Evolutionary conservation across 495 filamentous ascomycete species (phyloP).

Genomic region (Lichenothelia convexa): DNA sequence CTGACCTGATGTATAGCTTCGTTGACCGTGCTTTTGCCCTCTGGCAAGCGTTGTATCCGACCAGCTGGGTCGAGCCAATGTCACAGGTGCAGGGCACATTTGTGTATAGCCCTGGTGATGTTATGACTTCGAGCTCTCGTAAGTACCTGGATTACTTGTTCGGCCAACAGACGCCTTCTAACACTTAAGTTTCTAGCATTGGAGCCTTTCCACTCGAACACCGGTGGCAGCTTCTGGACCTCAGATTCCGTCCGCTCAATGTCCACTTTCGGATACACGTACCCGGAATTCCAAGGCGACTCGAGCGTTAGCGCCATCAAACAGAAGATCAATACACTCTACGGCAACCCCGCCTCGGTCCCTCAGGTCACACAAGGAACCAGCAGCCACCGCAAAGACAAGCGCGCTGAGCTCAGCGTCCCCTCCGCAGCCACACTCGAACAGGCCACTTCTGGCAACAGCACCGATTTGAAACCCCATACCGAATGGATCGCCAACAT

Average conservation of each 20-base stretch:
- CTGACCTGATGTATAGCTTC: slow-evolving; percentile 28
- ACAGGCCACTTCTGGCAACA: neutral
- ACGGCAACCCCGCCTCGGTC: slow-evolving; percentile 20
- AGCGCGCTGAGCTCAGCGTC: neutral
- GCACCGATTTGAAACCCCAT: slow-evolving; percentile 15
- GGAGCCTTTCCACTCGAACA: slow-evolving; percentile 25
- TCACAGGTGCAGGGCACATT: slow-evolving; percentile 30
- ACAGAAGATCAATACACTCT: slow-evolving; percentile 33
- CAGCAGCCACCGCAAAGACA: neutral
- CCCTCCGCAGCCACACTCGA: neutral
- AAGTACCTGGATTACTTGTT: no score
- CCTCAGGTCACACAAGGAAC: neutral
- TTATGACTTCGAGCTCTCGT: slow-evolving; percentile 18
- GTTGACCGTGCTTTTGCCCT: slow-evolving; percentile 53
- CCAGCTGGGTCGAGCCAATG: slow-evolving; percentile 34
- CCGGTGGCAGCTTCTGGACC: slow-evolving; percentile 22
- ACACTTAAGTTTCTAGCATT: slow-evolving; percentile 17
- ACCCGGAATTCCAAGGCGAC: slow-evolving; percentile 30
- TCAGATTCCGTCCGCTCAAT: slow-evolving; percentile 16
- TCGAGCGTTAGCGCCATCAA: slow-evolving; percentile 22
- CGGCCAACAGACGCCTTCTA: no score
- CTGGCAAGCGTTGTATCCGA: slow-evolving; percentile 50
- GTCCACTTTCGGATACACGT: slow-evolving; percentile 38
- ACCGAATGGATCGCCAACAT: slow-evolving; percentile 46
- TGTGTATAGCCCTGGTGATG: slow-evolving; percentile 26